Conservation (phyloP, 2,329 filamentous ascomycete species). For the Septoria linicola region DNA sequence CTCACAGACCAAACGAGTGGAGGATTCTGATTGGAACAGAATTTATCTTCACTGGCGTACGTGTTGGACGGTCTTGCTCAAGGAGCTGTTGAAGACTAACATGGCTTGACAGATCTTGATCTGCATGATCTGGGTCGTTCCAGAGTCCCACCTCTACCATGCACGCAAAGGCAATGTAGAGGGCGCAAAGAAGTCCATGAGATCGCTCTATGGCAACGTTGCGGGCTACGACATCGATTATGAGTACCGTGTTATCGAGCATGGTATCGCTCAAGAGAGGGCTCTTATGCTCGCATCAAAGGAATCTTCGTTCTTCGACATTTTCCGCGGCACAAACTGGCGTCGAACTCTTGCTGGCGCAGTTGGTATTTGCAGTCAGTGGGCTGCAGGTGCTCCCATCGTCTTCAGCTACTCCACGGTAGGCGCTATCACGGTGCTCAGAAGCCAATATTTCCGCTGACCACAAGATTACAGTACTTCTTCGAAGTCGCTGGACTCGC, state of each 20-base stretch:
- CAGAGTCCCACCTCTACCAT: slow-evolving; percentile 20
- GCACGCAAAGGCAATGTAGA: slow-evolving; percentile 20
- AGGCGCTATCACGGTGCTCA: background rate
- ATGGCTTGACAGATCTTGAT: slow-evolving; percentile 12
- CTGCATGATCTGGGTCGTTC: slow-evolving; percentile 20
- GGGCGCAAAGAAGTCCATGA: slow-evolving; percentile 20
- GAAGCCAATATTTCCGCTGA: background rate
- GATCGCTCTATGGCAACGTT: slow-evolving; percentile 18
- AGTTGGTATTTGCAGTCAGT: slow-evolving; percentile 25
- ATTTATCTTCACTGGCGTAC: slow-evolving; percentile 23
- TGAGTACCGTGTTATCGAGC: slow-evolving; percentile 23
- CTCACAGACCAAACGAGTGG: slow-evolving; percentile 19
- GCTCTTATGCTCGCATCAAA: slow-evolving; percentile 11
- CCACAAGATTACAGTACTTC: slow-evolving; percentile 15
- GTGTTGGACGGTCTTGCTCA: background rate
- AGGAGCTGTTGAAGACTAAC: slow-evolving; percentile 2
- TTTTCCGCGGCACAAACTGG: slow-evolving; percentile 23
- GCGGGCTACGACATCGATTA: slow-evolving; percentile 21
- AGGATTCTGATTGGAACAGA: slow-evolving; percentile 21
- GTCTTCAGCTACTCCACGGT: slow-evolving; percentile 25
- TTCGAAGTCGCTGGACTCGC: slow-evolving; percentile 23
- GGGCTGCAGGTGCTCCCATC: slow-evolving; percentile 23
- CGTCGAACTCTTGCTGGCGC: slow-evolving; percentile 23
- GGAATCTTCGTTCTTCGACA: slow-evolving; percentile 20
- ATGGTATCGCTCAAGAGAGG: slow-evolving; percentile 21